Evolutionary conservation across 139 green algal genomes (phyloP).

Genomic region (Coelastrella sp.): DNA sequence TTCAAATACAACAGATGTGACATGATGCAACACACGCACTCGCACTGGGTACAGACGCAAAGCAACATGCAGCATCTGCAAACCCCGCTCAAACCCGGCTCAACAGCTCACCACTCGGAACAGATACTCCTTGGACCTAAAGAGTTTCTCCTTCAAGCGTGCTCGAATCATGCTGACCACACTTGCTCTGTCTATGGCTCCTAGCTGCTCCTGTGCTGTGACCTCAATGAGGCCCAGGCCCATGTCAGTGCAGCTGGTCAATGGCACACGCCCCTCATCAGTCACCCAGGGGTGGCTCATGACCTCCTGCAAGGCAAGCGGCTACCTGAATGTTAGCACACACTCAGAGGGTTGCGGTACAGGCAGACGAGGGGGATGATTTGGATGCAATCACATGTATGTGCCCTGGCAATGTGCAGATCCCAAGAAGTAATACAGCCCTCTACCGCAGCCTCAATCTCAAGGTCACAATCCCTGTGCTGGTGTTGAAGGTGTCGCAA

Average conservation of each 20-base stretch:
- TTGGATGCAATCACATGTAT: neutral
- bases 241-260: slow-evolving; percentile 29
- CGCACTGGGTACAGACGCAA: too few species aligned
- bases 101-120: slow-evolving; percentile 57
- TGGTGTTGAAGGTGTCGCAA: too few species aligned
- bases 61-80: neutral
- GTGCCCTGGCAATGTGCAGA: neutral
- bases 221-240: slow-evolving; percentile 53
- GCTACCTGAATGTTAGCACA: neutral
- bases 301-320: slow-evolving; percentile 29
- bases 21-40: too few species aligned
- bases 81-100: neutral
- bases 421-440: too few species aligned
- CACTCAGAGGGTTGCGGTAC: neutral
- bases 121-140: slow-evolving; percentile 55
- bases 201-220: slow-evolving; percentile 50
- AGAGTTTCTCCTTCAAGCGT: slow-evolving; percentile 65
- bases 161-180: slow-evolving; percentile 63
- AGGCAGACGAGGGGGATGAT: neutral
- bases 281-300: slow-evolving; percentile 57
- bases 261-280: slow-evolving; percentile 35
- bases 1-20: too few species aligned
- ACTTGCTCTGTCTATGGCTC: slow-evolving; percentile 61
- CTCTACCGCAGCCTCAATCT: too few species aligned
- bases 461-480: too few species aligned